Base-by-base conservation (phyloP, 208 protist genomes). In the Phytomonas sp. region DNA sequence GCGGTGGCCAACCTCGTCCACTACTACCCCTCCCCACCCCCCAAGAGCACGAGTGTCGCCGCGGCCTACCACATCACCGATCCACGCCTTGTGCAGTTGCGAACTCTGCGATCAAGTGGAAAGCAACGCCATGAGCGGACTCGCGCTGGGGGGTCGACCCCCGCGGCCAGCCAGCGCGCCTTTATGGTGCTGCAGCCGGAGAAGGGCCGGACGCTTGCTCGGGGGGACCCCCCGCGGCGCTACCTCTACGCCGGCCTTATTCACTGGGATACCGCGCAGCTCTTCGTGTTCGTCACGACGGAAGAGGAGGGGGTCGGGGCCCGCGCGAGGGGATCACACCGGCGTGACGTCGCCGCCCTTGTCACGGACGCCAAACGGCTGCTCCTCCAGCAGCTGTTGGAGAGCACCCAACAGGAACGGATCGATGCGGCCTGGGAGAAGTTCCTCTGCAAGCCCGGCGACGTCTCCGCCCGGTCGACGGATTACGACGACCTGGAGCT, bases 191-290 rank as follows among this genome's bases (percentile, higher is more conserved):
- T 65, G 17, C 62, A 67, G 28, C 75, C 71, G 43, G 71, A 75
- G 66, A 46, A 46, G 46, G 46, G 20, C 9, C 46, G 20, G 46
- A 56, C 46, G 17, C 46, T 56, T 23, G 4, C 17, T 23, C 46
- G 20, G 8, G 46, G 46, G 20, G 73, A 63, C 68, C 28, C 59
- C 60, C 26, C 51, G 75, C 13, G 34, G 67, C 67, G 71, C 68
- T 95, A 95, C 76, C 70, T 71, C 51, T 91, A 89, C 68, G 71
- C 78, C 33, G 89, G 89, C 3, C 64, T 92, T 43, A 84, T 95
- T 69, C 64, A 81, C 28, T 91, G 84, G 86, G 75, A 83, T 64
- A 77, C 76, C 31, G 80, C 75, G 13, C 82, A 85, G 32, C 77
- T 95, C 43, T 86, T 91, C 37, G 86, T 92, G 20, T 70, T 92